Conservation (phyloP, 2,329 filamentous ascomycete genomes). For the Hawksworthiomyces lignivorus region DNA sequence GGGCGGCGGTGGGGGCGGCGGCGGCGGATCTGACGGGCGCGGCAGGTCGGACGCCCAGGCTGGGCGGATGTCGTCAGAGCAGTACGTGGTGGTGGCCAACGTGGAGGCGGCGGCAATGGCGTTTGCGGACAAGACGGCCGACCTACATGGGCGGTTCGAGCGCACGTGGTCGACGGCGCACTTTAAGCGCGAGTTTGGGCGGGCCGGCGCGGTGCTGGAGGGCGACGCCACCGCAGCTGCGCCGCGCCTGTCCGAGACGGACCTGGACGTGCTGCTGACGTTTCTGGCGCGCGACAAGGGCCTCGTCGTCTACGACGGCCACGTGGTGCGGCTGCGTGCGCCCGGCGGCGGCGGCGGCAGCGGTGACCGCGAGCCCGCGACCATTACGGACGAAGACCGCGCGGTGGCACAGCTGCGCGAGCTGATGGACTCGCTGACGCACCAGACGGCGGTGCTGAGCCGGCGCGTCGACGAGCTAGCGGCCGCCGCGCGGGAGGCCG, state of each 20-base stretch:
- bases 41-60: too few relatives aligned
- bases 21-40: too few relatives aligned
- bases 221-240: neutral
- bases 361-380: conserved; percentile 51
- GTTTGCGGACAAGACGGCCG: conserved; percentile 38
- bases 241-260: conserved; percentile 48
- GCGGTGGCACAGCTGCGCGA: conserved; percentile 80
- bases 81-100: conserved; percentile 59
- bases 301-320: conserved; percentile 50
- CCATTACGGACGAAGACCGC: conserved; percentile 68
- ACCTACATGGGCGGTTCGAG: conserved; percentile 48
- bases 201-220: conserved; percentile 33
- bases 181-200: conserved; percentile 52
- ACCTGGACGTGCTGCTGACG: conserved; percentile 62
- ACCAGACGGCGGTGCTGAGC: conserved; percentile 61
- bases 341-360: conserved; percentile 24
- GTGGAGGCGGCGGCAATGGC: conserved; percentile 51
- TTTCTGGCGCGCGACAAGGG: conserved; percentile 63
- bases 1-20: conserved; percentile 19
- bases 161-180: conserved; percentile 59
- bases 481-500: conserved; percentile 52
- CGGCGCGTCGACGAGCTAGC: conserved; percentile 59
- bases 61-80: conserved; percentile 43
- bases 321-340: conserved; percentile 67
- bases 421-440: conserved; percentile 65